A percentile compares a stretch with the other conserved stretches of the same genome.
Conservation (phyloP, 2,329 filamentous ascomycete genomes). For the Keithomyces neogunnii region DNA sequence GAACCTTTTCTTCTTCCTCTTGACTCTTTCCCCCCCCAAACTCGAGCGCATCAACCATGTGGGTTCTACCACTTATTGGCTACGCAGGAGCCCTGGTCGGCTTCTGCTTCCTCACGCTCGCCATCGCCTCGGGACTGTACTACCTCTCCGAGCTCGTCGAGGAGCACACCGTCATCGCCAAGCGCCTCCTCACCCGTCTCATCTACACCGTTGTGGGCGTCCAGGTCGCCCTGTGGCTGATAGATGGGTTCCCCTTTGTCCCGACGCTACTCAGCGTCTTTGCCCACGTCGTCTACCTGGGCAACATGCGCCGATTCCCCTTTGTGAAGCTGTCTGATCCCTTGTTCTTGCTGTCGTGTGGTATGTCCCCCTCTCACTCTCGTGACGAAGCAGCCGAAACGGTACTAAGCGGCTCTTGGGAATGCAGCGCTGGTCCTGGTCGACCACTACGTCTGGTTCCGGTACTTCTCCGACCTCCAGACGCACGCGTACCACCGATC, state of each 20-base stretch:
- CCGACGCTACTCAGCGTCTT: constrained; percentile 67
- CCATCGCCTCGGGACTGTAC: constrained; percentile 96
- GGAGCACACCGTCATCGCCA: constrained; percentile 90
- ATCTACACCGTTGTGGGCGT: constrained; percentile 75
- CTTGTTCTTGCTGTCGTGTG: constrained; percentile 74
- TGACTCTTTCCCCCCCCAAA: neutral
- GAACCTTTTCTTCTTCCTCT: neutral
- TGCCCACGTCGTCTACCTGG: constrained; percentile 78
- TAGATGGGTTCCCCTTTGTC: constrained; percentile 79
- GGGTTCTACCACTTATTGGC: constrained; percentile 88
- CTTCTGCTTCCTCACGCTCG: constrained; percentile 89
- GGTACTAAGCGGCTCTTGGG: too few relatives aligned
- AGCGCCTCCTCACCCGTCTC: constrained; percentile 73
- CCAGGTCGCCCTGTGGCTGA: constrained; percentile 64
- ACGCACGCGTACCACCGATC: constrained; percentile 48
- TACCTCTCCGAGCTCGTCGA: constrained; percentile 97
- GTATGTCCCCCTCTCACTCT: constrained; percentile 36
- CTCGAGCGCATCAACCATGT: constrained; percentile 49
- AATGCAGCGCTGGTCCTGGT: constrained; percentile 64
- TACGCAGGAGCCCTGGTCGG: constrained; percentile 81
- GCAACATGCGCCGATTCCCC: constrained; percentile 69
- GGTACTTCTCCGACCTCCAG: constrained; percentile 68
- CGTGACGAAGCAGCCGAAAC: neutral
- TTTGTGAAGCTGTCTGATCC: constrained; percentile 83
- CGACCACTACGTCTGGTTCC: constrained; percentile 96